Evolutionary conservation across 2,329 filamentous ascomycete species (phyloP), one percentile per base, ranked within the genome.

Genomic region (Dendryphion nanum): DNA sequence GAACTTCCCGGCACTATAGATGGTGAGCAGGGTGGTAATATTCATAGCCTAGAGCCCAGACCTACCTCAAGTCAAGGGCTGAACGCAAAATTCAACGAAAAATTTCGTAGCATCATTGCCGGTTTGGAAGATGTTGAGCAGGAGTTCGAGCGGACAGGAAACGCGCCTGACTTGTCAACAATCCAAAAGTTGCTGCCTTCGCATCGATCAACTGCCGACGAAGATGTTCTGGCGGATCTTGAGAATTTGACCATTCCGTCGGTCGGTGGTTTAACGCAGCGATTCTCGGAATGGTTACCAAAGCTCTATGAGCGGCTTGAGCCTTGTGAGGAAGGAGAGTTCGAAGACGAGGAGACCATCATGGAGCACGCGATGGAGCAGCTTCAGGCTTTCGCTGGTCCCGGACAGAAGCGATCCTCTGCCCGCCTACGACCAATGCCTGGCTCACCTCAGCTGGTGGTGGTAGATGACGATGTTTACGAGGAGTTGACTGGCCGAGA

Each of bases 201-300:
- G 23, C n/a, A n/a, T n/a, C 23, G 23, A 10, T 26, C 23, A 26
- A 10, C 23, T 26, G n/a, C 10, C 10, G n/a, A n/a, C 23, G n/a
- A 8, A 24, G 59, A 69, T 35, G 51, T 72, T 31, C 57, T 73
- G 18, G 61, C 59, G 29, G 71, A 74, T 50, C 61, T 73, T 47
- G 67, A 72, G 18, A 62, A 66, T 19, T 51, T 75, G 16, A 68
- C 66, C 4, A 67, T 75, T 17, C 72, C 72, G 13, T 72, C 68
- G 4, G 63, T 74, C 13, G 61, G 59, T 18, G 68, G 61, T 8
- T 57, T 75, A 6, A 73, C 71, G 2, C 62, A 72, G 34, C 64
- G 70, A 15, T 53, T 75, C 10, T 72, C 71, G 0, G 67, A 70
- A 50, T 56, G 73, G 10, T 47, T 74, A 14, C 72, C 71, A 4